A percentile compares a stretch with the other conserved stretches of the same genome.
Evolutionary conservation across 495 filamentous ascomycete genomes (phyloP).

Genomic region (Sporormia fimetaria): DNA sequence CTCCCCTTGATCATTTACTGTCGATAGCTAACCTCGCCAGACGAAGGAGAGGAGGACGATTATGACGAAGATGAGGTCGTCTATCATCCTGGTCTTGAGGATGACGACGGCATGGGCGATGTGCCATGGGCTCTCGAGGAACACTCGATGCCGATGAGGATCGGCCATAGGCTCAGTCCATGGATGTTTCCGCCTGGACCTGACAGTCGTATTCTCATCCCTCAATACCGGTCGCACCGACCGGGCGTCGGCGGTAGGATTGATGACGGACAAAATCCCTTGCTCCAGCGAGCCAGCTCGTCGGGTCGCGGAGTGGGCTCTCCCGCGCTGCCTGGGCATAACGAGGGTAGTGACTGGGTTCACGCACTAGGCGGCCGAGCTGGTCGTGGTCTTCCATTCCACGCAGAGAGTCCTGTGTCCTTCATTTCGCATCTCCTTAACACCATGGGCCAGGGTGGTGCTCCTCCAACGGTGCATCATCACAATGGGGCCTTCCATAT

Average conservation of each 20-base stretch:
- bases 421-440: conserved; percentile 52
- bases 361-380: conserved; percentile 40
- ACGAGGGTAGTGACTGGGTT: conserved; percentile 39
- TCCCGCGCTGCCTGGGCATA: conserved; percentile 22
- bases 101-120: conserved; percentile 38
- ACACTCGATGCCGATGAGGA: neutral
- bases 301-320: conserved; percentile 8
- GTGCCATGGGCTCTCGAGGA: conserved; percentile 13
- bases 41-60: conserved; percentile 33
- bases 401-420: conserved; percentile 42
- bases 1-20: conserved; percentile 3
- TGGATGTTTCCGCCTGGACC: conserved; percentile 31
- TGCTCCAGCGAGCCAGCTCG: conserved; percentile 37
- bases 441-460: conserved; percentile 42
- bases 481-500: conserved; percentile 20
- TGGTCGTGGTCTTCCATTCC: conserved; percentile 10
- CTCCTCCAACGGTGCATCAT: conserved; percentile 25
- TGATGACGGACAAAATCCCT: conserved; percentile 75
- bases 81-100: conserved; percentile 33
- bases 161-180: conserved; percentile 12
- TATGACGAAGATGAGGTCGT: conserved; percentile 33
- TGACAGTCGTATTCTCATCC: conserved; percentile 31
- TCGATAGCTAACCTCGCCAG: conserved; percentile 17
- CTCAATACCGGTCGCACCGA: conserved; percentile 43
- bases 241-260: conserved; percentile 40